These are phyloP conservation scores for Suillus ampliporus DNA, from an alignment of 768 basidiomycete species.

Conservation along the genomic window DNA sequence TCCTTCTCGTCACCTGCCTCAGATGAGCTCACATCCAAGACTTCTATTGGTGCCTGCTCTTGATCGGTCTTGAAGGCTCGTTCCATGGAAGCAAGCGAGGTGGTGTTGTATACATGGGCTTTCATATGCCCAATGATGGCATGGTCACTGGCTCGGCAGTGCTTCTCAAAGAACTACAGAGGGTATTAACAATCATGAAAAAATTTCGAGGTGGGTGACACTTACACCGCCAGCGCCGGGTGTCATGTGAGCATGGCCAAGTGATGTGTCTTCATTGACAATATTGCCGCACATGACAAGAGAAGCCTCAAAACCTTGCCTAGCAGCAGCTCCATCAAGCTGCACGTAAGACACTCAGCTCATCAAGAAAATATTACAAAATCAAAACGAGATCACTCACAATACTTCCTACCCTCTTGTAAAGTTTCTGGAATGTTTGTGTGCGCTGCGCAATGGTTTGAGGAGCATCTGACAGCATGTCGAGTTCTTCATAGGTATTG, in stretches of 20 bases:
- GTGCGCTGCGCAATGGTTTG: neutral
- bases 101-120: slow-evolving; percentile 10
- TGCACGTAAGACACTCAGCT: neutral
- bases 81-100: neutral
- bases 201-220: too few species aligned
- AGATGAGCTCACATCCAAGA: neutral
- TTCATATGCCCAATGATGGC: slow-evolving; percentile 14
- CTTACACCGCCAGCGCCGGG: neutral
- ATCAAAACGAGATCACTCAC: neutral
- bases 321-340: slow-evolving; percentile 9
- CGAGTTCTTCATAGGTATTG: neutral
- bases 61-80: neutral
- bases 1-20: neutral
- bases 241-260: slow-evolving; percentile 9
- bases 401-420: neutral
- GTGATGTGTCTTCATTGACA: slow-evolving; percentile 12
- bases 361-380: slow-evolving; percentile 2
- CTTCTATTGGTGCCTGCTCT: neutral
- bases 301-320: slow-evolving; percentile 15
- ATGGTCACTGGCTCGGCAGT: slow-evolving; percentile 4
- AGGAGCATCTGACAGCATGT: neutral
- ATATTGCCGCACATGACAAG: slow-evolving; percentile 15
- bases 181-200: too few species aligned
- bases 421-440: neutral
- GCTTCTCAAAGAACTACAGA: slow-evolving; percentile 11